Evolutionary conservation across 2,329 filamentous ascomycete genomes (phyloP).

Genomic region (Fusarium pseudocircinatum): DNA sequence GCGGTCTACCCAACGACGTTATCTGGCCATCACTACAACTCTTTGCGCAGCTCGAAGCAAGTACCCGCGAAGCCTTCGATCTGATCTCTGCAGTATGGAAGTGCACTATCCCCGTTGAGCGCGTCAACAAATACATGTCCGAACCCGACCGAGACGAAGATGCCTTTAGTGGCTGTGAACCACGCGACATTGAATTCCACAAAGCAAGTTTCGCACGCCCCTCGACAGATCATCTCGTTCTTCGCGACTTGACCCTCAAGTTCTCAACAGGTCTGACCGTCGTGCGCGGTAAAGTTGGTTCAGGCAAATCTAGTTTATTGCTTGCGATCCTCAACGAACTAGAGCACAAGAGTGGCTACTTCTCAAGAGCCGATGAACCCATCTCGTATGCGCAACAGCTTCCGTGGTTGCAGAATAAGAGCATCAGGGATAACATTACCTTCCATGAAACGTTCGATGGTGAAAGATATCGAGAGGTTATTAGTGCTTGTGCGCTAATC

Average conservation of each 20-base stretch:
- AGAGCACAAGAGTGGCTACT: conserved; percentile 68
- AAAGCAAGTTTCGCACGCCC: conserved; percentile 84
- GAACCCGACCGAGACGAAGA: conserved; percentile 78
- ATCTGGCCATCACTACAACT: conserved; percentile 88
- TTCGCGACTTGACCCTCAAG: conserved; percentile 57
- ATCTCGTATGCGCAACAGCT: conserved; percentile 68
- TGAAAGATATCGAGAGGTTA: conserved; percentile 64
- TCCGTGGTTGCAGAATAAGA: conserved; percentile 73
- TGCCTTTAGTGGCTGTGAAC: conserved; percentile 48
- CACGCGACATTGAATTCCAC: conserved; percentile 61
- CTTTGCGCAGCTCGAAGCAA: conserved; percentile 78
- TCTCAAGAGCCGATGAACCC: conserved; percentile 59
- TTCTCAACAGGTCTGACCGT: conserved; percentile 64
- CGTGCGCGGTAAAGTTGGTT: conserved; percentile 67
- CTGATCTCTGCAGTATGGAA: conserved; percentile 82
- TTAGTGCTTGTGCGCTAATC: conserved; percentile 68
- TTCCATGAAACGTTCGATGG: conserved; percentile 68
- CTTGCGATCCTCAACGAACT: conserved; percentile 70
- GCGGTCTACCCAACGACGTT: conserved; percentile 78
- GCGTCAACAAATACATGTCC: conserved; percentile 86
- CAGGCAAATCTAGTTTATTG: conserved; percentile 69
- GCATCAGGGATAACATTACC: conserved; percentile 71
- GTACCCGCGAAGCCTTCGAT: conserved; percentile 77
- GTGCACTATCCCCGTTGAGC: conserved; percentile 80
- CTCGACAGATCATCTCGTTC: conserved; percentile 64